Base-by-base conservation (phyloP, 2,329 filamentous ascomycete species). In the Fusarium penzigii region DNA sequence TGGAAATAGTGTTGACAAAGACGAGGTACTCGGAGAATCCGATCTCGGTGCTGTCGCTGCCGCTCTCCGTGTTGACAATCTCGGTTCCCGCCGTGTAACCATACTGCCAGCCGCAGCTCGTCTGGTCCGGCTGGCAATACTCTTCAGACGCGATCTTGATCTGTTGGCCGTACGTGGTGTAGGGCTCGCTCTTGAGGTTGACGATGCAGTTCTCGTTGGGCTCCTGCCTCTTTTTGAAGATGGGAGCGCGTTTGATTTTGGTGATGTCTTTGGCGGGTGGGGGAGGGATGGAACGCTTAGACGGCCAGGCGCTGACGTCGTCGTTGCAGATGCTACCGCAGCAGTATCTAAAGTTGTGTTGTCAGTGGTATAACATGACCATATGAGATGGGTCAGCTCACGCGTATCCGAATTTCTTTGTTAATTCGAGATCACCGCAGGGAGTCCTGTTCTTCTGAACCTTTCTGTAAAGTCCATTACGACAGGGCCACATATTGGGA, bases 91-190 rank as follows among this genome's bases (percentile, higher is more conserved):
- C 49, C 20, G 44, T 52, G 16, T 52, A 52, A 9, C 32, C 43
- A 16, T 25, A 55, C 14, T 6, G 10, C 44, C 49, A 44, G 16
- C 52, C 52, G 6, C 52, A 55, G 0, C 49, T 46, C 1, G 52
- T 55, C 42, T 55, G 49, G 5, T 46, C 49, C 6, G 11, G 25
- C 14, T 42, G 10, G 29, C 46, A 48, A 13, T 12, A 13, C 11
- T 38, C n/a, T 20, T 48, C 44, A 9, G 13, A 16, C 4, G 32
- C 32, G 13, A 39, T 16, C 29, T 40, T 17, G 6, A 42, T 17
- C 20, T 55, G 52, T 9, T 9, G 36, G 2, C 52, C 52, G 12
- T 16, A 55, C 5, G 49, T 52, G 5, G 49, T 55, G 41, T 52
- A 55, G 3, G 38, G 43, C 7, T 52, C 42, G 9, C 44, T 38